These are phyloP conservation scores for Pittosporum tobira DNA, from an alignment of 129 eudicot species.

Conservation along the genomic window DNA sequence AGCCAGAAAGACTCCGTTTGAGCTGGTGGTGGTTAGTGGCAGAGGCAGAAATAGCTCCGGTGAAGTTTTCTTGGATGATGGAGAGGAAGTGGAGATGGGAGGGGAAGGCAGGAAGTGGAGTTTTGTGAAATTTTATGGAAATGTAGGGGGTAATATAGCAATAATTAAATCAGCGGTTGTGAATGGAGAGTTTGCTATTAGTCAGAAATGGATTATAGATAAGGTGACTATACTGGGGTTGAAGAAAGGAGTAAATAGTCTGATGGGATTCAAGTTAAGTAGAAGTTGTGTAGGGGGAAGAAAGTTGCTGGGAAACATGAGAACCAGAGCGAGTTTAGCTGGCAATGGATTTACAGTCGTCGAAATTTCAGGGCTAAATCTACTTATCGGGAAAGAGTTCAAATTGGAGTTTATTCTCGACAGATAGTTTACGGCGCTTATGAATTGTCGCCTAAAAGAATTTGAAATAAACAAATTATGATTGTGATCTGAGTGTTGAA, in stretches of 20 bases:
- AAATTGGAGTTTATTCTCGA: slow-evolving; percentile 7
- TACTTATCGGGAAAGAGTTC: slow-evolving; percentile 48
- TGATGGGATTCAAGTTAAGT: slow-evolving; percentile 7
- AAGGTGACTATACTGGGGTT: slow-evolving; percentile 59
- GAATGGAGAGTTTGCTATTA: slow-evolving; percentile 44
- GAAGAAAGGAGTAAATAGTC: slow-evolving; percentile 13
- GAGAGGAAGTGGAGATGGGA: slow-evolving; percentile 42
- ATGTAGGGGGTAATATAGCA: slow-evolving; percentile 13
- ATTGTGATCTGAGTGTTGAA: too few relatives aligned
- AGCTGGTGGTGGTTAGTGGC: slow-evolving; percentile 48
- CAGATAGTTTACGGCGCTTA: too few relatives aligned
- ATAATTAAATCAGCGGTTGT: slow-evolving; percentile 38
- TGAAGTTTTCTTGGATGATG: slow-evolving; percentile 66
- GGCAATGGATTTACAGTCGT: slow-evolving; percentile 25
- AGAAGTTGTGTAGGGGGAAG: background rate
- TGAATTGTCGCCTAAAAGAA: too few relatives aligned
- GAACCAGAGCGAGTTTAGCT: slow-evolving; percentile 11
- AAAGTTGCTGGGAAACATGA: background rate
- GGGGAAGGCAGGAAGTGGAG: slow-evolving; percentile 38
- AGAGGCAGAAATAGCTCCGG: slow-evolving; percentile 35
- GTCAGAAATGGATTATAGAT: slow-evolving; percentile 42
- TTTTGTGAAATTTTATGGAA: slow-evolving; percentile 27
- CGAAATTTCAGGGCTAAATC: slow-evolving; percentile 27
- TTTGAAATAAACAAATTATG: background rate
- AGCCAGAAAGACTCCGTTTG: slow-evolving; percentile 46